Evolutionary conservation across 306 rosid genomes (phyloP).

Genomic region (Castanea mollissima): DNA sequence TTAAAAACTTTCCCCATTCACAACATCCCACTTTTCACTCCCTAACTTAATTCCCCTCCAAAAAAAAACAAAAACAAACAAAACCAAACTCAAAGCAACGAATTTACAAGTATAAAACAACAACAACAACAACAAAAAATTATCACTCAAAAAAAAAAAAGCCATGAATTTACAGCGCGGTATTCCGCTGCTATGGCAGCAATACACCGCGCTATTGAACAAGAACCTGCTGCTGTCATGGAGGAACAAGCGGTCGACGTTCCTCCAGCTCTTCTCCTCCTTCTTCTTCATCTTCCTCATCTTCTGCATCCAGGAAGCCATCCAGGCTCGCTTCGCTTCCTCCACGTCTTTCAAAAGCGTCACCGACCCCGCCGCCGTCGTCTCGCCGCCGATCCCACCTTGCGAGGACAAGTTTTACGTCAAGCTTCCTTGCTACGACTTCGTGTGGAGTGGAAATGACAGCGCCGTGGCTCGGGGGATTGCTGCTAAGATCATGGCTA

Average conservation of each 20-base stretch:
- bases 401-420: constrained; percentile 64
- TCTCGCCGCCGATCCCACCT: constrained; percentile 51
- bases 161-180: constrained; percentile 45
- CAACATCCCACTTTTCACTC: neutral
- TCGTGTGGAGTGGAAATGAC: constrained; percentile 65
- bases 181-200: constrained; percentile 42
- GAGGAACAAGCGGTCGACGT: constrained; percentile 55
- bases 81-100: too few relatives aligned
- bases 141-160: neutral
- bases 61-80: neutral
- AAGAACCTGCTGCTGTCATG: constrained; percentile 70
- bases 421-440: constrained; percentile 67
- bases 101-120: too few relatives aligned
- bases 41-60: neutral
- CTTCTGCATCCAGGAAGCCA: constrained; percentile 58
- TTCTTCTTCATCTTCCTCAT: constrained; percentile 64
- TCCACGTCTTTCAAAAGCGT: constrained; percentile 32
- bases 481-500: constrained; percentile 55
- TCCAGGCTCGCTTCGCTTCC: constrained; percentile 28
- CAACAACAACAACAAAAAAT: too few relatives aligned
- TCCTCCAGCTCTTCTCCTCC: constrained; percentile 62
- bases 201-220: constrained; percentile 50
- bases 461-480: constrained; percentile 40
- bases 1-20: neutral
- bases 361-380: constrained; percentile 29